Percentiles rank a stretch among this genome's conserved stretches.
Evolutionary conservation across 129 eudicot species (phyloP).

Genomic region (Saposhnikovia divaricata): DNA sequence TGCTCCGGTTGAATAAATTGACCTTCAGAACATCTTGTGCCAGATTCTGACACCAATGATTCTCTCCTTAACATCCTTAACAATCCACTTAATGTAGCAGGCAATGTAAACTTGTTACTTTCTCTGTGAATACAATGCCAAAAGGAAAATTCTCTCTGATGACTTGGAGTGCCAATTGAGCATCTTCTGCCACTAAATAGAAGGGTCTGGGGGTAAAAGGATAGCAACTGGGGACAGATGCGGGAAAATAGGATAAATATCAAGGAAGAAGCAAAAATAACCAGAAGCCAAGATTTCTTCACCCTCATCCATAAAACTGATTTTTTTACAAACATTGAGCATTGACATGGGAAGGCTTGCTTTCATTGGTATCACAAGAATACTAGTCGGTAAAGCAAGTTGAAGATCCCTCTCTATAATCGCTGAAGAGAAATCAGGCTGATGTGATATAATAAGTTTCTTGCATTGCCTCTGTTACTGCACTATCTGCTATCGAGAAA

Average conservation of each 20-base stretch:
- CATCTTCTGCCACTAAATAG: constrained; percentile 21
- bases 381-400: constrained; percentile 50
- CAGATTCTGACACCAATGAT: constrained; percentile 12
- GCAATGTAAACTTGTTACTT: constrained; percentile 1
- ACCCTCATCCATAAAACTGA: constrained; percentile 42
- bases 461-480: constrained; percentile 57
- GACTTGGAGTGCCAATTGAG: constrained; percentile 13
- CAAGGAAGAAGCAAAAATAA: constrained; percentile 23
- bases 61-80: constrained; percentile 20
- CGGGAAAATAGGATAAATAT: constrained; percentile 26
- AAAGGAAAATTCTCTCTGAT: constrained; percentile 19
- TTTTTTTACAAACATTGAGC: constrained; percentile 39
- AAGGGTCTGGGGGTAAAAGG: constrained; percentile 16
- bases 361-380: constrained; percentile 77
- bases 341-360: constrained; percentile 37
- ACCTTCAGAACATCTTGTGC: constrained; percentile 10
- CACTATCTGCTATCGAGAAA: constrained; percentile 51
- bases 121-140: constrained; percentile 21
- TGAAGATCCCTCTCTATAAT: constrained; percentile 67
- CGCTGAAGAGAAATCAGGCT: constrained; percentile 43
- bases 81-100: constrained; percentile 20
- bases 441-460: constrained; percentile 43
- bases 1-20: constrained; percentile 6
- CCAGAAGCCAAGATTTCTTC: constrained; percentile 33
- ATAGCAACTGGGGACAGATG: constrained; percentile 25